These are phyloP conservation scores for Paecilomyces sp. DNA, from an alignment of 2,329 filamentous ascomycete species.

Conservation along the genomic window DNA sequence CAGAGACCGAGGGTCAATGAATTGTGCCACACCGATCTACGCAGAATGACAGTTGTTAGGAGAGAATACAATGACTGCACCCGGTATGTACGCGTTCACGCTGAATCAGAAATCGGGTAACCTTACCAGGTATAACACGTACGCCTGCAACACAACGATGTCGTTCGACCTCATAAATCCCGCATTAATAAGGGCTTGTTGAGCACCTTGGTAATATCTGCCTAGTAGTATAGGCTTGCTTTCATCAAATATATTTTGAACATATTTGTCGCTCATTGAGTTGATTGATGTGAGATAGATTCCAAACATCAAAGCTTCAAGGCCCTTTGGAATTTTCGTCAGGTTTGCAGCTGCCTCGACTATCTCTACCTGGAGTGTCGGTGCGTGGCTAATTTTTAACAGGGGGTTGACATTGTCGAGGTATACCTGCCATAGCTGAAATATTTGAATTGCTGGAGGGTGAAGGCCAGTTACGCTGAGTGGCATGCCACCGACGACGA, in stretches of 20 bases:
- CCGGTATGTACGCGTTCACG: too few species aligned
- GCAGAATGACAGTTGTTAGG: not conserved
- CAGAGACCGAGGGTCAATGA: not conserved
- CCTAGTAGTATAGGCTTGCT: constrained; percentile 17
- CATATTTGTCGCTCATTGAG: not conserved
- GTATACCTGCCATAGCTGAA: not conserved
- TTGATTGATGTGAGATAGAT: not conserved
- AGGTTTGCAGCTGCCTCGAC: constrained; percentile 52
- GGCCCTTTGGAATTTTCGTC: constrained; percentile 33
- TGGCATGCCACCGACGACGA: constrained; percentile 42
- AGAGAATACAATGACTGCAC: too few species aligned
- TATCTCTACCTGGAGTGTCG: constrained; percentile 55
- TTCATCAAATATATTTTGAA: not conserved
- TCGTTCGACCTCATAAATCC: constrained; percentile 27
- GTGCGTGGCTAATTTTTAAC: constrained; percentile 58
- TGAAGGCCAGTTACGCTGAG: constrained; percentile 6
- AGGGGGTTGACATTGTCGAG: constrained; percentile 34
- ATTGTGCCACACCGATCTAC: not conserved
- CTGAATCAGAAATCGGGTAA: not conserved
- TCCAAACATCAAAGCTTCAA: not conserved
- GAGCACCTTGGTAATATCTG: constrained; percentile 33
- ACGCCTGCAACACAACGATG: constrained; percentile 41
- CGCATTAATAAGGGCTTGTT: constrained; percentile 37
- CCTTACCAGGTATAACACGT: constrained; percentile 46
- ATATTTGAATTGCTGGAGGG: not conserved